These are phyloP conservation scores for Chlorella sp. DNA, from an alignment of 139 green algal species.

Conservation along the genomic window DNA sequence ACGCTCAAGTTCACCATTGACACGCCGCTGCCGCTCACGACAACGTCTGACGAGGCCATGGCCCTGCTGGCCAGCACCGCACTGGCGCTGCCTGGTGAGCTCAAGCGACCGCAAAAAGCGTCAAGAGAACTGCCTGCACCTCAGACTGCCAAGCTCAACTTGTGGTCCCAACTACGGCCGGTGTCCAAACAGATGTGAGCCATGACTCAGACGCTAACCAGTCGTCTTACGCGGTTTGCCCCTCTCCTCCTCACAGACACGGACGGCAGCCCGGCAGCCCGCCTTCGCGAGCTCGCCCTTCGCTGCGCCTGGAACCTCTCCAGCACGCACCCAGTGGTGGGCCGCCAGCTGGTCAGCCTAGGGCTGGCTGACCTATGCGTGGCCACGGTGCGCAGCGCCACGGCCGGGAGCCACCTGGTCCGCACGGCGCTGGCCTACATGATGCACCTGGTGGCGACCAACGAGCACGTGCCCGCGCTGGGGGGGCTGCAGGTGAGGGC, in stretches of 20 bases:
- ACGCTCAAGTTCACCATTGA: slow-evolving; percentile 17
- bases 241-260: too few relatives aligned
- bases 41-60: neutral
- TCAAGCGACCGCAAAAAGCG: too few relatives aligned
- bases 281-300: slow-evolving; percentile 3
- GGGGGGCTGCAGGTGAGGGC: slow-evolving; percentile 13
- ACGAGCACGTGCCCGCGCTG: slow-evolving; percentile 10
- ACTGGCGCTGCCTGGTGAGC: neutral
- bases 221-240: too few relatives aligned
- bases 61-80: slow-evolving; percentile 13
- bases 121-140: too few relatives aligned
- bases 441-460: neutral
- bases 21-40: slow-evolving; percentile 17
- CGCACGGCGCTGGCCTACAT: slow-evolving; percentile 6
- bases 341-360: slow-evolving; percentile 8
- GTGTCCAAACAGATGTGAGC: too few relatives aligned
- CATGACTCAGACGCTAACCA: too few relatives aligned
- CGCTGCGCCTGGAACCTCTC: slow-evolving; percentile 25
- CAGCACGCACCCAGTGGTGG: slow-evolving; percentile 14
- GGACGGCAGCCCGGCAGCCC: neutral
- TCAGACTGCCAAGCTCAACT: too few relatives aligned
- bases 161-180: too few relatives aligned
- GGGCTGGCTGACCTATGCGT: neutral
- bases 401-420: slow-evolving; percentile 5
- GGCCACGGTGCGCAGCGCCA: neutral